Percentiles rank a stretch among this genome's conserved stretches.
Conservation (phyloP, 768 basidiomycete genomes). For the Xerocomellus intermedius region DNA sequence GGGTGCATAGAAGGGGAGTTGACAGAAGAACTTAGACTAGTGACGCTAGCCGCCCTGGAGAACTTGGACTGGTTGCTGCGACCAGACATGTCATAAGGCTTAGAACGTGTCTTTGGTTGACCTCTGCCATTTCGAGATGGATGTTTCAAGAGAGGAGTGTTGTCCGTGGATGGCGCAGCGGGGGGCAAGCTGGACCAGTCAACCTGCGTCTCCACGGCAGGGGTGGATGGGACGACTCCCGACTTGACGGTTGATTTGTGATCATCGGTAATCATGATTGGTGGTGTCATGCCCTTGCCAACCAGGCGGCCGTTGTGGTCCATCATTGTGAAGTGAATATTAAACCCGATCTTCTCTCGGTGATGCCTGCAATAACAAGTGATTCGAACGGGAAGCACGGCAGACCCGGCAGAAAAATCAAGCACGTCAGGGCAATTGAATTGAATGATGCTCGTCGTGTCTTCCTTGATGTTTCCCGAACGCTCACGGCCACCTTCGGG, state of each 20-base stretch:
- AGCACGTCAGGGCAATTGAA: constrained; percentile 93
- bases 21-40: constrained; percentile 48
- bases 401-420: constrained; percentile 85
- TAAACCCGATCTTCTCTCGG: constrained; percentile 94
- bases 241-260: constrained; percentile 74
- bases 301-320: constrained; percentile 78
- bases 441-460: constrained; percentile 83
- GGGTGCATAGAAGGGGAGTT: constrained; percentile 40
- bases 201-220: constrained; percentile 39
- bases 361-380: constrained; percentile 99
- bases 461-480: constrained; percentile 47
- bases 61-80: constrained; percentile 41
- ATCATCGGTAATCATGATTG: constrained; percentile 99
- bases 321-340: constrained; percentile 82
- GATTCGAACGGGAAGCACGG: constrained; percentile 88
- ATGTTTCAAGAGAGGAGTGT: constrained; percentile 46
- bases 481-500: constrained; percentile 54
- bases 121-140: constrained; percentile 45
- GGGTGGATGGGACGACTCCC: constrained; percentile 29
- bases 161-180: constrained; percentile 27
- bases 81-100: constrained; percentile 59
- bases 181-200: constrained; percentile 49
- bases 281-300: constrained; percentile 77
- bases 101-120: constrained; percentile 55
- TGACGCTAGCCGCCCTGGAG: constrained; percentile 55